Base-by-base conservation (phyloP, 345 rosid species). In the Pistacia atlantica region DNA sequence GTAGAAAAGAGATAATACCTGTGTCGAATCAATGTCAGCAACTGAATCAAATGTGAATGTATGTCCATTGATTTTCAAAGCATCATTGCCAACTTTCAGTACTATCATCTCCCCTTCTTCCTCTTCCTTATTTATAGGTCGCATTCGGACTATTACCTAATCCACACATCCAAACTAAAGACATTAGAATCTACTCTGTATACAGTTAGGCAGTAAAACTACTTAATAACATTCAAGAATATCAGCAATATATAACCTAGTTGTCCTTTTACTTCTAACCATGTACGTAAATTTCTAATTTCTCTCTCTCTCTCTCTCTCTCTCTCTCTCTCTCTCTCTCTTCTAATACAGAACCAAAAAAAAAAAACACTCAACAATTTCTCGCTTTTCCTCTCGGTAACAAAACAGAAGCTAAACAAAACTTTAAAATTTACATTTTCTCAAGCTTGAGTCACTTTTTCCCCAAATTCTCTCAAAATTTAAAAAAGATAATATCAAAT, bases 81-180 rank as follows among this genome's bases (percentile, higher is more conserved):
- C 86, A 82, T 91, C 90, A 77, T 65, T 63, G 0, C 92, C 86
- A 28, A 84, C 33, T 82, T 94, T 94, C 77, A 92, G 86, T 3
- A 90, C 86, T 69, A 89, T 91, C 83, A 75, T 73, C 46, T 90
- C 96, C n/a, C 90, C 97, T 83, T 86, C 89, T 70, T 88, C 91
- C 74, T 87, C 97, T 28, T 91, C 94, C 77, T 88, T 90, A 69
- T 78, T 86, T 61, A 78, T 85, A 18, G 99, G 99, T 60, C 98
- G 87, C 97, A 97, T 87, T 57, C 98, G 87, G 18, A 97, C 94
- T 55, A 97, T 71, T 57, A 97, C 99, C 99, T 94, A 77, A 69
- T 13, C 63, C 22, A 60, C 22, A 79, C 20, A 52, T 16, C 57
- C 54, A 61, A 57, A 25, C 20, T 45, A 3, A 7, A 4, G 45